Evolutionary conservation across 345 rosid genomes (phyloP), one percentile per base, ranked within the genome.

Genomic region (Populus pruinosa): DNA sequence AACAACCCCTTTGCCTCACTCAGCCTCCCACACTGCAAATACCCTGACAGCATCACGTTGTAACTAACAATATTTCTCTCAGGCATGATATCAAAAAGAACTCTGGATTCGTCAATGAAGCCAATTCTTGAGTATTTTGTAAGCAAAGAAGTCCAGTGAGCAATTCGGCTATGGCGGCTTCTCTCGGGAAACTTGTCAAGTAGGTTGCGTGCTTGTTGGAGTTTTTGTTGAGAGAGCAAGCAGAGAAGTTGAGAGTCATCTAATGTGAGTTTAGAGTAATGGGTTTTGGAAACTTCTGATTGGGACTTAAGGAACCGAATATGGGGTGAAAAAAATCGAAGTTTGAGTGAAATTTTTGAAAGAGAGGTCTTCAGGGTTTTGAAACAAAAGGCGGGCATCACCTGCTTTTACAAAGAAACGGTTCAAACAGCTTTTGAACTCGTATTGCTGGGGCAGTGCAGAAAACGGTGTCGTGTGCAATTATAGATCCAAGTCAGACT

Each of bases 21-120:
- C 64, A 88, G 12, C 76, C 85, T 86, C 80, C 88, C 82, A 35
- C 85, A 35, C 75, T 74, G 85, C 61, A 90, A 80, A 67, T 80
- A 74, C 81, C 87, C 89, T 0, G 91, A 83, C 70, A 91, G 72
- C 92, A 90, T 88, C 29, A 90, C 93, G 56, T 92, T 90, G 77
- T 86, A 90, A 43, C 53, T 90, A 12, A 89, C 92, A 39, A 84
- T 76, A 63, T 87, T 90, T 78, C 67, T 84, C 83, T 77, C 81
- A 0, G 90, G 92, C 87, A 91, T 84, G 62, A 86, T 85, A 27
- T 83, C 83, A 77, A 91, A 90, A n/a, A 89, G 85, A 21, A 25
- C 68, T 70, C 84, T 67, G 63, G 96, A 89, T 85, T 89, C 89
- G 27, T 86, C 86, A 71, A 90, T 50, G 62, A 86, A 87, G 4